phyloP scores from a whole-genome alignment of 805 yeast genomes.

The Citeromyces nyonsensis region DNA sequence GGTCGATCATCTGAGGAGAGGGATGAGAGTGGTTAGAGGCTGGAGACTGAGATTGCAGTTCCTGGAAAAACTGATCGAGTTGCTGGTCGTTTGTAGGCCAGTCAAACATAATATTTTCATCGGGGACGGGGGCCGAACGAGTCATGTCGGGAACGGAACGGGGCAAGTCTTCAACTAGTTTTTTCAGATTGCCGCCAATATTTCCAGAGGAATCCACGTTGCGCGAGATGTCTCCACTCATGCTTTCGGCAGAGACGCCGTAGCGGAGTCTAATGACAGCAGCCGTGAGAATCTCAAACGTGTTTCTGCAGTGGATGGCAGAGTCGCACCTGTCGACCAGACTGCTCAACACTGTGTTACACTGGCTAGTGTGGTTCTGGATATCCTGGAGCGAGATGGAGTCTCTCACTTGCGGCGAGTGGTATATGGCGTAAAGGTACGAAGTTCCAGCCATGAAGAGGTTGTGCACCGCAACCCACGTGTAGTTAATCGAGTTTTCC shows the following conservation, averaged over 20 bases:
- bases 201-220: slow-evolving; percentile 13
- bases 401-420: slow-evolving; percentile 36
- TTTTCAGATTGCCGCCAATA: slow-evolving; percentile 20
- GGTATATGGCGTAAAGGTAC: slow-evolving; percentile 61
- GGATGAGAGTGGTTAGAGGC: neutral
- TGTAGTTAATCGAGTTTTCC: slow-evolving; percentile 56
- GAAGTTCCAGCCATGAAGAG: slow-evolving; percentile 83
- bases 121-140: neutral
- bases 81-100: slow-evolving; percentile 21
- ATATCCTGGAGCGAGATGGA: slow-evolving; percentile 30
- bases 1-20: neutral
- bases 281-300: slow-evolving; percentile 55
- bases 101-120: slow-evolving; percentile 9
- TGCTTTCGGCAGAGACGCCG: too few species aligned
- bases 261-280: slow-evolving; percentile 53
- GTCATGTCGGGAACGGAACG: neutral
- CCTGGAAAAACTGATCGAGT: slow-evolving; percentile 30
- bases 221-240: too few species aligned
- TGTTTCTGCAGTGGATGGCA: slow-evolving; percentile 54
- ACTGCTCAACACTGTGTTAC: slow-evolving; percentile 42
- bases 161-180: slow-evolving; percentile 21
- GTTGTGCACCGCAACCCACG: slow-evolving; percentile 90
- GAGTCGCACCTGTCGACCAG: slow-evolving; percentile 65
- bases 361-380: slow-evolving; percentile 28
- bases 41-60: slow-evolving; percentile 14